Base-by-base conservation (phyloP, 441 rosid genomes). In the Iberis amara region DNA sequence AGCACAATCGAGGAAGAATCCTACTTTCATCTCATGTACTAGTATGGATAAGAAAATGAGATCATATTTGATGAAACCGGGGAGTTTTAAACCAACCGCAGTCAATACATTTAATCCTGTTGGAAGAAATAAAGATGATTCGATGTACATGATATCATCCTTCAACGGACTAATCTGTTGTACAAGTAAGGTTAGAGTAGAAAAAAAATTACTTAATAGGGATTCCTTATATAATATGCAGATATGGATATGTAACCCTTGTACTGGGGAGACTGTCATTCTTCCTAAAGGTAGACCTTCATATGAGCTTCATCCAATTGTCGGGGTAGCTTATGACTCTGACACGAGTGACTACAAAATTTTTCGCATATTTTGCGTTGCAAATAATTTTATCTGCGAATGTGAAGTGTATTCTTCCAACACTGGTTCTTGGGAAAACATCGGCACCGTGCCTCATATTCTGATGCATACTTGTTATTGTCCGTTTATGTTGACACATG, bases 21-120 rank as follows among this genome's bases (percentile, higher is more conserved):
- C 62, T 2, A 4, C 39, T 3, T 69, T 52, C 50, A 53, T 69
- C n/a, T 32, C 41, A 8, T 69, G 52, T 63, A 65, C 69, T 11
- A 33, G 11, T 0, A 12, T 32, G 39, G 11, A 11, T 12, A 18
- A 0, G 3, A 7, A 1, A 33, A 33, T 9, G 38, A 33, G 10
- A 9, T 10, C 10, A 3, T 33, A 33, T 33, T 9, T 11, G 11
- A 9, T 33, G 11, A 33, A 6, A 3, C 38, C 11, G 4, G 11
- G 5, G 11, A 10, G 38, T 9, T 33, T 9, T 9, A 11, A 33
- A 10, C 38, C 10, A 10, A 2, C 1, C 11, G 9, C 36, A 3
- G 9, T 33, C 3, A 11, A 10, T 39, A 24, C 9, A 15, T 8
- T 53, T 21, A n/a, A 51, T 35, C 65, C 38, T 0, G 0, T 15